Percentiles rank a stretch among this genome's conserved stretches.
These are phyloP conservation scores for Pleurotus cornucopiae DNA, from an alignment of 768 basidiomycete species.

Conservation along the genomic window DNA sequence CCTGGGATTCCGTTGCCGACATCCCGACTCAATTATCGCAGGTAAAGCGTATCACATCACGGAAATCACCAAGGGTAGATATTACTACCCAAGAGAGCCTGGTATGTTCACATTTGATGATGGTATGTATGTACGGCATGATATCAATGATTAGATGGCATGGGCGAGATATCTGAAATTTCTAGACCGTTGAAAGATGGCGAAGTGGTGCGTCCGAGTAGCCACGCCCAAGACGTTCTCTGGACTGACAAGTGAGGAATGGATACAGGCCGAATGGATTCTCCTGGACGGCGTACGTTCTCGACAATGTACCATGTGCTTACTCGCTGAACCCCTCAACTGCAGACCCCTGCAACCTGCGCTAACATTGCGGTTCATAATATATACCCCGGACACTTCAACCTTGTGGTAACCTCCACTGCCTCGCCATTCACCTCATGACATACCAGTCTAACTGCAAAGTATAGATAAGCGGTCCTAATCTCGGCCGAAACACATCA, in stretches of 20 bases:
- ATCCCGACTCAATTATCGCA: constrained; percentile 20
- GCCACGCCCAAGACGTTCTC: not conserved
- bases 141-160: constrained; percentile 38
- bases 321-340: constrained; percentile 3
- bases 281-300: constrained; percentile 73
- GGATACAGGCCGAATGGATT: constrained; percentile 74
- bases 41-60: constrained; percentile 82
- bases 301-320: constrained; percentile 5
- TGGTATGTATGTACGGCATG: constrained; percentile 1
- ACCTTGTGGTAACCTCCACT: constrained; percentile 67
- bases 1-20: not conserved
- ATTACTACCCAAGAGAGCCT: constrained; percentile 70
- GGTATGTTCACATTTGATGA: constrained; percentile 24
- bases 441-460: not conserved
- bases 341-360: constrained; percentile 86
- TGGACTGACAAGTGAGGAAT: not conserved
- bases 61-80: constrained; percentile 63
- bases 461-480: constrained; percentile 78
- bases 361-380: constrained; percentile 90
- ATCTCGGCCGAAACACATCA: constrained; percentile 82
- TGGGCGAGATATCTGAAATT: constrained; percentile 59
- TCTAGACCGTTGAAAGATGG: constrained; percentile 69
- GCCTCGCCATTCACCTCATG: not conserved
- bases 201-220: constrained; percentile 48
- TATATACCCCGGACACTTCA: constrained; percentile 77